These are phyloP conservation scores for Arabis hirsuta DNA, from an alignment of 345 rosid genomes.

Conservation along the genomic window DNA sequence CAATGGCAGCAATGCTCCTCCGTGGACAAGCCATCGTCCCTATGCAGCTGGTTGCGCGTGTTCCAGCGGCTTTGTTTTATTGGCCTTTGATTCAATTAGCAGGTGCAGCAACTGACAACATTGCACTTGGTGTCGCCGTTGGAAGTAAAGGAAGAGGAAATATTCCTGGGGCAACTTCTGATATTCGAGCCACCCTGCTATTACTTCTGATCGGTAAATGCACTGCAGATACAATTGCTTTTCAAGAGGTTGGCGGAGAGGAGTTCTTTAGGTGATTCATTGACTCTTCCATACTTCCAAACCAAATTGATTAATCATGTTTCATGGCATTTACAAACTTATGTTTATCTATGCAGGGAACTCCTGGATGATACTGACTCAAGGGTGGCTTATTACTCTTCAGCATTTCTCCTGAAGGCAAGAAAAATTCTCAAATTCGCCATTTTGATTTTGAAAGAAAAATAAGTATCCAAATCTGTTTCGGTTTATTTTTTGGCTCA, in stretches of 20 bases:
- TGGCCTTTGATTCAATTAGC: constrained; percentile 99
- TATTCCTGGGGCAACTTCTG: constrained; percentile 94
- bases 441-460: constrained; percentile 24
- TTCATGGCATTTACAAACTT: constrained; percentile 31
- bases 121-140: constrained; percentile 93
- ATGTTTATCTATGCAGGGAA: constrained; percentile 56
- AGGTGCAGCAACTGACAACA: constrained; percentile 93
- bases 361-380: constrained; percentile 97
- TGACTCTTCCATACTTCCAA: constrained; percentile 24
- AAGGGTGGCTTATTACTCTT: constrained; percentile 95
- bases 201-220: constrained; percentile 95
- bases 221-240: constrained; percentile 85
- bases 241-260: constrained; percentile 92
- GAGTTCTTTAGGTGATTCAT: constrained; percentile 80
- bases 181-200: constrained; percentile 88
- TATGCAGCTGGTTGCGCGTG: constrained; percentile 92
- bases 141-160: constrained; percentile 99
- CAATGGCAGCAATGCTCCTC: constrained; percentile 93
- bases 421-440: constrained; percentile 40
- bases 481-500: constrained; percentile 35
- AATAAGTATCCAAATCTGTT: not conserved
- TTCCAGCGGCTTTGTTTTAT: constrained; percentile 87
- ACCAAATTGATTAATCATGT: constrained; percentile 30
- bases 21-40: constrained; percentile 91
- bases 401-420: constrained; percentile 96